These are phyloP conservation scores for Globisporangium polare DNA, from an alignment of 352 stramenopile genomes.

Conservation along the genomic window DNA sequence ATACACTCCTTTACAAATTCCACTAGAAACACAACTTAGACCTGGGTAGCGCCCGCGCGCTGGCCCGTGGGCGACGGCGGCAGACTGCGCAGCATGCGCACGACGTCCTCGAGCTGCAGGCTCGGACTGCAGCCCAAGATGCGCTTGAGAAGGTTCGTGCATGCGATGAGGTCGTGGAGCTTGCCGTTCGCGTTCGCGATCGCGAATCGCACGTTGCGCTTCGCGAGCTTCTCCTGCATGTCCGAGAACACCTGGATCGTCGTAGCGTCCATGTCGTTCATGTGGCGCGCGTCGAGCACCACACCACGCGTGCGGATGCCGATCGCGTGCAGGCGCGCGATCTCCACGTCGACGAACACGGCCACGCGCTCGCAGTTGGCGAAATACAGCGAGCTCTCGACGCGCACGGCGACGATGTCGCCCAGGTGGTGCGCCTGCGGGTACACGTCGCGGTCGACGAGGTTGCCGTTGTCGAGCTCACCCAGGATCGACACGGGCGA, in stretches of 20 bases:
- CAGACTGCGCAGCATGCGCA: constrained; percentile 21
- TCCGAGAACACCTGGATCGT: constrained; percentile 57
- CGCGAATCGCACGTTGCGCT: constrained; percentile 31
- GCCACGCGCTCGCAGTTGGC: constrained; percentile 52
- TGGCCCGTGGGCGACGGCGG: constrained; percentile 1
- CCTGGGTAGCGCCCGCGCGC: not conserved
- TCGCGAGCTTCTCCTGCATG: constrained; percentile 48
- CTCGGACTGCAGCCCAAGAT: constrained; percentile 20
- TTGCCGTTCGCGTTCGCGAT: constrained; percentile 40
- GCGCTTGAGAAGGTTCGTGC: constrained; percentile 41
- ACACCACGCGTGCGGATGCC: constrained; percentile 30
- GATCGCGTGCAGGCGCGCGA: constrained; percentile 21
- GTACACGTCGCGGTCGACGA: constrained; percentile 34
- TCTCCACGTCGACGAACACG: constrained; percentile 33
- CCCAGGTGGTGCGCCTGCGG: constrained; percentile 19
- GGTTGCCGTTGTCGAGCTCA: constrained; percentile 30
- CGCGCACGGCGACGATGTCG: constrained; percentile 36
- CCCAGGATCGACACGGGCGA: constrained; percentile 33
- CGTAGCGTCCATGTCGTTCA: constrained; percentile 62
- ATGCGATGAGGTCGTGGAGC: constrained; percentile 32
- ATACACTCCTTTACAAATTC: not conserved
- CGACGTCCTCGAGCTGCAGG: constrained; percentile 20
- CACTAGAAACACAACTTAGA: not conserved
- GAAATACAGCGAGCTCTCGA: constrained; percentile 57
- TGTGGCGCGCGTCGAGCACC: constrained; percentile 37